Evolutionary conservation across 176 grass and related monocot genomes (phyloP).

Genomic region (Carex cristatella): DNA sequence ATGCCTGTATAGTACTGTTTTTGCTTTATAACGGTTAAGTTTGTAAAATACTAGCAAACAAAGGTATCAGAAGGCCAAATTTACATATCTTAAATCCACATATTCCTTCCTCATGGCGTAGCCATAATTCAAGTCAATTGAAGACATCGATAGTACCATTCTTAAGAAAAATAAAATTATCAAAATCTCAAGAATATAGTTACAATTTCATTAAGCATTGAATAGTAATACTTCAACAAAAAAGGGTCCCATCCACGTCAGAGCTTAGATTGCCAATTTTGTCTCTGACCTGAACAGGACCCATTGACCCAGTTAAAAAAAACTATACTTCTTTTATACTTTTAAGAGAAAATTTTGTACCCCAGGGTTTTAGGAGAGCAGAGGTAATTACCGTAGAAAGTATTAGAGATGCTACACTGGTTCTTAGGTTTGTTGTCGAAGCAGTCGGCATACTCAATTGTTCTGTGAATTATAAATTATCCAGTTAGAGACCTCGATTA

Average conservation of each 20-base stretch:
- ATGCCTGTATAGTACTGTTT: background rate
- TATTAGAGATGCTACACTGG: conserved; percentile 68
- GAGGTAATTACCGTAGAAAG: conserved; percentile 57
- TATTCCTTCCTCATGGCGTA: background rate
- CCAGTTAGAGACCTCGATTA: background rate
- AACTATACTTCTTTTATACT: background rate
- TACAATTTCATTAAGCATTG: background rate
- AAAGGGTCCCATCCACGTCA: background rate
- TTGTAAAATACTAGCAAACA: background rate
- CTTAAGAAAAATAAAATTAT: background rate
- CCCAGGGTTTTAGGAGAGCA: background rate
- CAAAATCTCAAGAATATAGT: background rate
- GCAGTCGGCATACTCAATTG: background rate
- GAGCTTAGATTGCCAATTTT: background rate
- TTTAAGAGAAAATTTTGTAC: background rate
- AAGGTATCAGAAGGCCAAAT: background rate
- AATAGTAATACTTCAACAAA: background rate
- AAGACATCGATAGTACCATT: background rate
- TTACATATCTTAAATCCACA: background rate
- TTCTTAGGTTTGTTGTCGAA: conserved; percentile 1
- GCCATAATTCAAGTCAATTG: background rate
- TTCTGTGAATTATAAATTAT: background rate
- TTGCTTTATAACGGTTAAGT: background rate
- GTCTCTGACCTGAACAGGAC: background rate
- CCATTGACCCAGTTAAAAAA: background rate